These are phyloP conservation scores for Podospora pseudopauciseta DNA, from an alignment of 495 filamentous ascomycete genomes.

Conservation along the genomic window DNA sequence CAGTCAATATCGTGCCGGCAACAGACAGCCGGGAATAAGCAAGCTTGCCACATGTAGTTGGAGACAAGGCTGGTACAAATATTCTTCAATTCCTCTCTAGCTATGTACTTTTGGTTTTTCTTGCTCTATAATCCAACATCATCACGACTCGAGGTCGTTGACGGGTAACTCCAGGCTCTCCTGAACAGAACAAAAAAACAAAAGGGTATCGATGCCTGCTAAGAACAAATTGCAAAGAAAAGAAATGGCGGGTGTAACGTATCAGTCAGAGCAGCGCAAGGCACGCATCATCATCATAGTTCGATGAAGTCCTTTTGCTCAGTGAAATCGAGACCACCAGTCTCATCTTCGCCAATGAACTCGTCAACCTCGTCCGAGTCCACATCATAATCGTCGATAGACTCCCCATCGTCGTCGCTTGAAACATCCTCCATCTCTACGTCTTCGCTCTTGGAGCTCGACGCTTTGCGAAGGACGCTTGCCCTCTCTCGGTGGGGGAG, in stretches of 20 bases:
- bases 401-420: constrained; percentile 72
- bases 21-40: not conserved
- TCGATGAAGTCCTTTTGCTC: constrained; percentile 48
- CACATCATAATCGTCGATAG: constrained; percentile 78
- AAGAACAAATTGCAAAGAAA: constrained; percentile 6
- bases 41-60: not conserved
- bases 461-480: constrained; percentile 52
- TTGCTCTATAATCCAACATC: not conserved
- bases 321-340: constrained; percentile 37
- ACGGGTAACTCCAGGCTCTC: not conserved
- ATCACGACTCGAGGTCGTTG: not conserved
- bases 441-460: constrained; percentile 27
- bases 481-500: constrained; percentile 87
- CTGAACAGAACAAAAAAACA: not conserved
- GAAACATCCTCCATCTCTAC: constrained; percentile 72
- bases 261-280: not conserved
- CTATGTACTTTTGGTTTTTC: not conserved
- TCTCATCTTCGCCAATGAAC: constrained; percentile 50
- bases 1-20: not conserved
- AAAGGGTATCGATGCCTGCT: not conserved
- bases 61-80: not conserved
- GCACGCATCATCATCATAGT: constrained; percentile 35
- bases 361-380: constrained; percentile 86
- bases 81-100: not conserved
- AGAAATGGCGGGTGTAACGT: constrained; percentile 4